Evolutionary conservation across 2,329 filamentous ascomycete genomes (phyloP).

Genomic region (Penicillium aurantiogriseum): DNA sequence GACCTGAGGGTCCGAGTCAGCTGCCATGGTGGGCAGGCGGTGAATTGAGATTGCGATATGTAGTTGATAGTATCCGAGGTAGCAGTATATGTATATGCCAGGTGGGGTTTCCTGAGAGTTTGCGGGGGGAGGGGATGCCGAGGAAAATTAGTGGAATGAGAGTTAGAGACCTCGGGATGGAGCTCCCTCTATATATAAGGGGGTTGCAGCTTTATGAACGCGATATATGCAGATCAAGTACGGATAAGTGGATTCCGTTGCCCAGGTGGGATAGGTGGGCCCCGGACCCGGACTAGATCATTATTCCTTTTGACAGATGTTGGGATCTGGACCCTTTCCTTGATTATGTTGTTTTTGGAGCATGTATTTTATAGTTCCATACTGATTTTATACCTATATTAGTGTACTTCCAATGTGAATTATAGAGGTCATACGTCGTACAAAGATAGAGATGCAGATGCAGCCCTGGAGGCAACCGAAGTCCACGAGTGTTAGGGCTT

Average conservation of each 20-base stretch:
- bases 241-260: neutral
- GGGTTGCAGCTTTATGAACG: neutral
- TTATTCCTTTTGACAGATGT: no score
- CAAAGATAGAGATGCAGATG: neutral
- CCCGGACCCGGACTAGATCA: neutral
- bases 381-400: neutral
- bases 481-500: neutral
- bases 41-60: neutral
- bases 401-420: neutral
- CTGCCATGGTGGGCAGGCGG: slow-evolving; percentile 28
- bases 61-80: neutral
- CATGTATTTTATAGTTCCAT: neutral
- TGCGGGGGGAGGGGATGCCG: neutral
- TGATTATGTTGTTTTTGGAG: neutral
- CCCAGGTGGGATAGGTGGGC: neutral
- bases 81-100: no score
- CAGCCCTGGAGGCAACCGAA: neutral
- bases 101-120: neutral
- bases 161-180: neutral
- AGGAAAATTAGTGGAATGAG: neutral
- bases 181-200: neutral
- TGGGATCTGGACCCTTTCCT: neutral
- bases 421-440: neutral
- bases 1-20: slow-evolving; percentile 19
- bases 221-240: neutral